These are phyloP conservation scores for Penicillium goetzii DNA, from an alignment of 495 filamentous ascomycete species.

Conservation along the genomic window DNA sequence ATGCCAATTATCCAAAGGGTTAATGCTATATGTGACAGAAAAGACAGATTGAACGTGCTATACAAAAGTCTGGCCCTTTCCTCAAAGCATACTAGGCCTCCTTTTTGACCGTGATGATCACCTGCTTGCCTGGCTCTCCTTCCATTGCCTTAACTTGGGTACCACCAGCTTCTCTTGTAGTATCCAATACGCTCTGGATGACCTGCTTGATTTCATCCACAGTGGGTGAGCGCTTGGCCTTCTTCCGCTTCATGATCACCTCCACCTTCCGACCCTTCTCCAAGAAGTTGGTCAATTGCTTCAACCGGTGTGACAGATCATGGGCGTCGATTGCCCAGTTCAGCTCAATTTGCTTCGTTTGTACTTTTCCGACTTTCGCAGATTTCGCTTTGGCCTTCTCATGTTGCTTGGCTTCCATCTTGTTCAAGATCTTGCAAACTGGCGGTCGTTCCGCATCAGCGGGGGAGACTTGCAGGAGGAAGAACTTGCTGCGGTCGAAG, in stretches of 20 bases:
- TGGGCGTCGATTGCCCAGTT: conserved; percentile 79
- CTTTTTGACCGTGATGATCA: conserved; percentile 46
- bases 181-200: conserved; percentile 42
- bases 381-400: conserved; percentile 49
- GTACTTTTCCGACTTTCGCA: conserved; percentile 34
- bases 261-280: conserved; percentile 66
- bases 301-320: conserved; percentile 65
- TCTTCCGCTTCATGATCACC: conserved; percentile 57
- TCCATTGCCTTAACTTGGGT: conserved; percentile 46
- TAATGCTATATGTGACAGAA: background rate
- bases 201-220: conserved; percentile 49
- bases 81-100: conserved; percentile 19
- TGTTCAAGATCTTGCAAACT: conserved; percentile 69
- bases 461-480: conserved; percentile 61
- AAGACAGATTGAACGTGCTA: background rate
- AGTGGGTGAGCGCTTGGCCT: conserved; percentile 45
- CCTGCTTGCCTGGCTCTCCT: conserved; percentile 47
- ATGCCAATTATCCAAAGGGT: background rate
- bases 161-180: conserved; percentile 41
- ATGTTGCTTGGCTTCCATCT: conserved; percentile 43
- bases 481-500: conserved; percentile 54
- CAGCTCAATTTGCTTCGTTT: conserved; percentile 74
- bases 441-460: conserved; percentile 41
- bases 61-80: background rate
- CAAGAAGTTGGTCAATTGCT: conserved; percentile 63